Evolutionary conservation across 2,329 filamentous ascomycete species (phyloP).

Genomic region (Fusarium sp.): DNA sequence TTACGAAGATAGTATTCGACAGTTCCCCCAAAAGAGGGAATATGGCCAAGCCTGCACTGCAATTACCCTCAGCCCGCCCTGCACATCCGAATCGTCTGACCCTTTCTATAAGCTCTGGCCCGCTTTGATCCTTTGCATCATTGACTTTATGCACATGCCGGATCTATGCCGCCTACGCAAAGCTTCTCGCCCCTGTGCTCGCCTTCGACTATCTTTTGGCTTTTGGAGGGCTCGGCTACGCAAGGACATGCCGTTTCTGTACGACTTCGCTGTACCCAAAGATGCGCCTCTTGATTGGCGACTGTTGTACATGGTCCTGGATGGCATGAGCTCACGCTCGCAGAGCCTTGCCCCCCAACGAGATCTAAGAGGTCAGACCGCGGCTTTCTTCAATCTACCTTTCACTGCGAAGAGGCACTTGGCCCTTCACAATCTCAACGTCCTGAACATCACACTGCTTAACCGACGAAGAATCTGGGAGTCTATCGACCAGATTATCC

Average conservation of each 20-base stretch:
- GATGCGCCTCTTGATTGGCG: neutral
- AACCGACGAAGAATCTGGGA: neutral
- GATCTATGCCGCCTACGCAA: neutral
- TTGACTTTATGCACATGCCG: neutral
- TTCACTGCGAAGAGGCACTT: too few relatives aligned
- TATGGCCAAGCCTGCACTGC: neutral
- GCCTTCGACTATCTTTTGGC: neutral
- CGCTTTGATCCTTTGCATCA: neutral
- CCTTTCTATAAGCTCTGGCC: neutral
- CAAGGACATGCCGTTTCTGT: neutral
- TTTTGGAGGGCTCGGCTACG: neutral
- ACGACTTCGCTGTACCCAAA: neutral
- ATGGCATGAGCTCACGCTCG: neutral
- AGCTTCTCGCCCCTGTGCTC: neutral
- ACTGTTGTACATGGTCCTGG: neutral
- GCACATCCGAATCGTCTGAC: neutral
- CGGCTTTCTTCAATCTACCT: neutral
- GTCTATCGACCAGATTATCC: neutral
- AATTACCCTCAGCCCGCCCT: neutral
- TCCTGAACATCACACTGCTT: neutral
- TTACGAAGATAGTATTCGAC: neutral
- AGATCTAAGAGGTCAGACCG: neutral
- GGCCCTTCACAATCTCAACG: neutral
- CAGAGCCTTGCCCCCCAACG: neutral
- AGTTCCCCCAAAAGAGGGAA: neutral